These are phyloP conservation scores for Cucumis hystrix DNA, from an alignment of 306 rosid species.

Conservation along the genomic window DNA sequence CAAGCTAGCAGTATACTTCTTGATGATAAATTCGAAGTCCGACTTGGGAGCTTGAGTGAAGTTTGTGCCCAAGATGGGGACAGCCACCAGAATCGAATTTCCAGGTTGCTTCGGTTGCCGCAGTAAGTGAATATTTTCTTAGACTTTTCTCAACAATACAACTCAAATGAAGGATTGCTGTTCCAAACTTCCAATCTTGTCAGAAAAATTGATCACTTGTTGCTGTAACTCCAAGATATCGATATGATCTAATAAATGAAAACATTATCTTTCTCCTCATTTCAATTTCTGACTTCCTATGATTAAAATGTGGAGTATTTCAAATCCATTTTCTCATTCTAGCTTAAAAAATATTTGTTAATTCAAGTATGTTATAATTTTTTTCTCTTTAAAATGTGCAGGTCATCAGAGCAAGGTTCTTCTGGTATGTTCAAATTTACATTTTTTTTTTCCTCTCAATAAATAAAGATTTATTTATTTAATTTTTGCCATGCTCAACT, in stretches of 20 bases:
- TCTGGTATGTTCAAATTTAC: slow-evolving; percentile 46
- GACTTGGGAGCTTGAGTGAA: slow-evolving; percentile 85
- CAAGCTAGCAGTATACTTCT: slow-evolving; percentile 95
- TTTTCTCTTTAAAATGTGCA: slow-evolving; percentile 17
- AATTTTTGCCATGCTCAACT: neutral
- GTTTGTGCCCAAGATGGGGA: slow-evolving; percentile 70
- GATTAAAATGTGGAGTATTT: neutral
- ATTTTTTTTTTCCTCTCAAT: neutral
- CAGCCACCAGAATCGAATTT: slow-evolving; percentile 64
- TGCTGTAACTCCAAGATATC: neutral
- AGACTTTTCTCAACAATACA: neutral
- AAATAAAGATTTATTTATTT: neutral
- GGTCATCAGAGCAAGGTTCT: slow-evolving; percentile 66
- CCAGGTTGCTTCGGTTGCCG: slow-evolving; percentile 61
- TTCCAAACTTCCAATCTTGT: neutral
- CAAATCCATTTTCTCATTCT: neutral
- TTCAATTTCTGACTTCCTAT: neutral
- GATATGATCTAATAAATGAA: neutral
- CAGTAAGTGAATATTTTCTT: slow-evolving; percentile 30
- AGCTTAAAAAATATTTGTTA: neutral
- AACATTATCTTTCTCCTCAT: neutral
- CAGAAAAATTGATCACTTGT: neutral
- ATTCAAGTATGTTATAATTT: neutral
- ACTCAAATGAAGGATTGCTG: neutral
- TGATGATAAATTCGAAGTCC: slow-evolving; percentile 91